Evolutionary conservation across 441 rosid genomes (phyloP).

Genomic region (Heliophila coronopifolia): DNA sequence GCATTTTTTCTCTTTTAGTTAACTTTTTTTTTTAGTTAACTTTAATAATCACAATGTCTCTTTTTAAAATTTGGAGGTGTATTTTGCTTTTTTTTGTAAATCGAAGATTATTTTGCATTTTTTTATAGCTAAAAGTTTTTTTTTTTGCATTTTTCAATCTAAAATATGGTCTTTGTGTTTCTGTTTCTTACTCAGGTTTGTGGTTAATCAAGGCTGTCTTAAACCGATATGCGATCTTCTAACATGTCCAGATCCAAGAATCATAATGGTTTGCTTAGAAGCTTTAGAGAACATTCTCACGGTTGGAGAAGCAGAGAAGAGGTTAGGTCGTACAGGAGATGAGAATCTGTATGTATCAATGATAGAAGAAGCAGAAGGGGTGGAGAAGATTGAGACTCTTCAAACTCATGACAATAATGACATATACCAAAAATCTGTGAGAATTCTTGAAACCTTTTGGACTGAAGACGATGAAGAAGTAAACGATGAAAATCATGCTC

Average conservation of each 20-base stretch:
- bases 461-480: constrained; percentile 34
- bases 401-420: constrained; percentile 47
- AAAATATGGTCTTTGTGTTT: no score
- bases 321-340: constrained; percentile 30
- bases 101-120: no score
- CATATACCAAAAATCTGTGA: constrained; percentile 43
- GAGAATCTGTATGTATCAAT: constrained; percentile 36
- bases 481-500: constrained; percentile 28
- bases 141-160: no score
- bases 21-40: no score
- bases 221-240: constrained; percentile 56
- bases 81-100: no score
- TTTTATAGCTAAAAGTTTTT: no score
- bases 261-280: constrained; percentile 41
- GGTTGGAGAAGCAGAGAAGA: constrained; percentile 46
- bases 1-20: no score
- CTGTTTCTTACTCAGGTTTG: constrained; percentile 33
- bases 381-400: constrained; percentile 50
- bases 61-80: no score
- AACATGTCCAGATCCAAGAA: constrained; percentile 46
- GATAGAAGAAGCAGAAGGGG: constrained; percentile 50
- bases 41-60: no score
- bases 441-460: constrained; percentile 44
- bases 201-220: constrained; percentile 45
- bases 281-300: constrained; percentile 54